Base-by-base conservation (phyloP, 179 eudicot species). In the Heliamphora ciliata region DNA sequence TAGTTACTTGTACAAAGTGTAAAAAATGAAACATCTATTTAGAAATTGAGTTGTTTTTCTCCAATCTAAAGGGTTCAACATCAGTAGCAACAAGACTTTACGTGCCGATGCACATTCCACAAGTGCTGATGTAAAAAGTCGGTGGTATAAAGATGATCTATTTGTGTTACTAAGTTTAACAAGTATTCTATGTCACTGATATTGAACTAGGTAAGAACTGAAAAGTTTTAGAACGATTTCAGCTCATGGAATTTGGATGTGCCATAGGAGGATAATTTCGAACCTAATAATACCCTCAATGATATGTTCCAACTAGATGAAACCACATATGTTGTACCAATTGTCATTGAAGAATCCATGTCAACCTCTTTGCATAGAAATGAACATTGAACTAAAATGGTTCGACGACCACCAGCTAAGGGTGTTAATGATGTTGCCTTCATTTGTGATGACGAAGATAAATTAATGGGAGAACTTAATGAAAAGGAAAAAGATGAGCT, bases 171-270 rank as follows among this genome's bases (percentile, higher is more conserved):
- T 51, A 77, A 56, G 68, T 77, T 24, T 7, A 77, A 3, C 52
- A 77, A 59, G 51, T 60, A 21, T 77, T 77, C 6, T 77, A 59
- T 60, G 51, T 77, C 4, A 59, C 40, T 56, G 69, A 77, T 60
- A 77, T 68, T 24, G 60, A 77, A 31, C 14, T 77, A 0, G 52
- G 67, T 40, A 13, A 17, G 6, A 15, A 77, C 14, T 59, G 69
- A 54, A 59, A 60, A 44, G 51, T 77, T 46, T 54, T 60, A 6
- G 54, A 77, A 60, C 6, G 15, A 5, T 4, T 77, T 1, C 21
- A 46, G 31, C 40, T 6, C 51, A 40, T 3, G 55, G 55, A 10
- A 11, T 77, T 60, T 54, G 67, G 54, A 77, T 15, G 50, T 46
- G 3, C 69, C 44, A 59, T 51, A 60, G 50, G 4, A 24, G 5